Evolutionary conservation across 371 early-diverging fungal genomes (phyloP), one percentile per base, ranked within the genome.

Genomic region (Quaeritorhiza haematococci): DNA sequence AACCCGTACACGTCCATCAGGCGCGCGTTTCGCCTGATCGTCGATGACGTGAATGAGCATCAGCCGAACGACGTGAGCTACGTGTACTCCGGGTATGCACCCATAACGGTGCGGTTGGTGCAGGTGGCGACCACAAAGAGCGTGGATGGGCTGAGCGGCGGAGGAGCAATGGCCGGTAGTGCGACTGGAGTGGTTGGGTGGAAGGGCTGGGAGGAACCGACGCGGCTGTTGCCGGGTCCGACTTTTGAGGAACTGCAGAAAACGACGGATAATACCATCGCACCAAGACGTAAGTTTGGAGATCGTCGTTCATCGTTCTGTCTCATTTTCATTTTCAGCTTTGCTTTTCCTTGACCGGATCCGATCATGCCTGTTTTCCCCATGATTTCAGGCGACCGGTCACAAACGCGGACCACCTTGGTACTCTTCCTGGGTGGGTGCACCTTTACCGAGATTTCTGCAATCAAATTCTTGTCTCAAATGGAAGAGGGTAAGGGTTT

Each of bases 361-460:
- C n/a, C n/a, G 29, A 35, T 53, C 15, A 7, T 43, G 33, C 4
- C 58, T 34, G 42, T 17, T 33, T 46, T 50, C 19, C 19, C 21
- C 50, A 15, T 30, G 28, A 7, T 50, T 35, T 24, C 6, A 62
- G 68, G 44, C 43, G 44, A 49, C 29, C 48, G 56, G 8, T 58
- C 83, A 33, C 81, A 84, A 57, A 74, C 81, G 28, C 82, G 82
- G 27, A 82, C 85, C 4, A 91, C 93, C 1, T 69, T 96, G 45
- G 84, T 96, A 3, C 84, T 94, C 55, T 94, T 93, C 67, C 72
- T 96, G n/a, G 96, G 95, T 34, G 96, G 96, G n/a, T 93, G 93
- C 66, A 94, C 95, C 1, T 87, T 76, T 49, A 87, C 95, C 7
- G 96, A 96, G 66, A 83, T 94, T 13, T 79, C 93, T 6, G 92